phyloP scores from a whole-genome alignment of 768 basidiomycete species.

The Lactarius vividus region DNA sequence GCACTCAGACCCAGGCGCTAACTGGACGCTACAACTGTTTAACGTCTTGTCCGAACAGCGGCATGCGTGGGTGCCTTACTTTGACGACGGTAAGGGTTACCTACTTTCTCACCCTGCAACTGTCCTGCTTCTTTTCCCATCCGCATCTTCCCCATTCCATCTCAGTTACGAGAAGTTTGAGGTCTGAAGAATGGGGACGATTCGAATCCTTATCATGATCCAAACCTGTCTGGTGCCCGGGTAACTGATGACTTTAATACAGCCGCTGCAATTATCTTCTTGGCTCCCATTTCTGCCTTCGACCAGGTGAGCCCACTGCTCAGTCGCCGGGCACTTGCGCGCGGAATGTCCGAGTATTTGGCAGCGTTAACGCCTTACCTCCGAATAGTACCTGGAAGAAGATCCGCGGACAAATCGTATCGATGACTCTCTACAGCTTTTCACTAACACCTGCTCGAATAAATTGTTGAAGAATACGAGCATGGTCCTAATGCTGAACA shows the following conservation, averaged over 20 bases:
- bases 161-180: conserved; percentile 3
- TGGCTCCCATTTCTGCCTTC: conserved; percentile 84
- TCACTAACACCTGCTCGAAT: conserved; percentile 83
- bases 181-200: conserved; percentile 2
- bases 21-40: conserved; percentile 1
- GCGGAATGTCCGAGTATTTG: not conserved
- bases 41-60: conserved; percentile 41
- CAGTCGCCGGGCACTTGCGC: not conserved
- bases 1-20: not conserved
- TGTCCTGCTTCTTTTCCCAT: conserved; percentile 62
- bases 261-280: conserved; percentile 84
- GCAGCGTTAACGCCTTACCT: conserved; percentile 42
- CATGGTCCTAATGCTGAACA: conserved; percentile 60
- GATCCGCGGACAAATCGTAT: conserved; percentile 83
- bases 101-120: conserved; percentile 22
- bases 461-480: conserved; percentile 62
- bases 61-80: conserved; percentile 81
- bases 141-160: conserved; percentile 45
- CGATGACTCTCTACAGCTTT: conserved; percentile 85
- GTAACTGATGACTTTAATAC: conserved; percentile 20
- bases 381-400: conserved; percentile 73
- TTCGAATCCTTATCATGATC: conserved; percentile 6
- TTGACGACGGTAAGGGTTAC: conserved; percentile 56
- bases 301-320: conserved; percentile 60
- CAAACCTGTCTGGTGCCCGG: not conserved